These are phyloP conservation scores for Hypoxylon sp. DNA, from an alignment of 2,329 filamentous ascomycete species.

Conservation along the genomic window DNA sequence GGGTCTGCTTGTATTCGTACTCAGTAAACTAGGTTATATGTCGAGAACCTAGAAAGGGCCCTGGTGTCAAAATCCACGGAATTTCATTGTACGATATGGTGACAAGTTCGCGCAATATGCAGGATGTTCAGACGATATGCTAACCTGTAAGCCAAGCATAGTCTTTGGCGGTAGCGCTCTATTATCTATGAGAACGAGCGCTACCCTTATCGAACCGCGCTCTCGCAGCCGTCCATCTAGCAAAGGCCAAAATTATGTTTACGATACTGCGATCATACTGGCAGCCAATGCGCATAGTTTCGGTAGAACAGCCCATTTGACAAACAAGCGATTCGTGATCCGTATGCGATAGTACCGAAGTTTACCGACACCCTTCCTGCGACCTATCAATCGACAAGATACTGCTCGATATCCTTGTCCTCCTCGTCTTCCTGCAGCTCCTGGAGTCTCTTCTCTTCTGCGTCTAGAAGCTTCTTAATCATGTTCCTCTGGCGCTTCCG, in stretches of 20 bases:
- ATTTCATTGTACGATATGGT: neutral
- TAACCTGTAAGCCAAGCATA: slow-evolving; percentile 1
- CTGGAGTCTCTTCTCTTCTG: slow-evolving; percentile 71
- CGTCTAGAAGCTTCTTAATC: slow-evolving; percentile 75
- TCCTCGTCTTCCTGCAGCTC: slow-evolving; percentile 74
- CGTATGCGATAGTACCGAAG: slow-evolving; percentile 5
- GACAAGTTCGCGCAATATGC: neutral
- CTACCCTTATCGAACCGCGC: neutral
- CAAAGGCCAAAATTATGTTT: slow-evolving; percentile 4
- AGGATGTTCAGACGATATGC: slow-evolving; percentile 7
- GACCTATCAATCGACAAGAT: slow-evolving; percentile 61
- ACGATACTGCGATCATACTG: neutral
- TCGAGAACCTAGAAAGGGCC: neutral
- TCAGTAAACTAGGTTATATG: neutral
- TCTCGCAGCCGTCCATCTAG: neutral
- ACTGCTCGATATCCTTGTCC: slow-evolving; percentile 82
- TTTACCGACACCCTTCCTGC: neutral
- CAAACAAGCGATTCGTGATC: neutral
- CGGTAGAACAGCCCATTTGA: neutral
- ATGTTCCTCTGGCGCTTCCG: slow-evolving; percentile 77
- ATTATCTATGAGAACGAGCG: slow-evolving; percentile 5
- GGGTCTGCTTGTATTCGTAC: slow-evolving; percentile 9
- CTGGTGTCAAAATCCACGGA: neutral
- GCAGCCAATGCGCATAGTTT: neutral
- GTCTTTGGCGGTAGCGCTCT: neutral